phyloP scores from a whole-genome alignment of 352 stramenopile species.

The Pythium brassicae region DNA sequence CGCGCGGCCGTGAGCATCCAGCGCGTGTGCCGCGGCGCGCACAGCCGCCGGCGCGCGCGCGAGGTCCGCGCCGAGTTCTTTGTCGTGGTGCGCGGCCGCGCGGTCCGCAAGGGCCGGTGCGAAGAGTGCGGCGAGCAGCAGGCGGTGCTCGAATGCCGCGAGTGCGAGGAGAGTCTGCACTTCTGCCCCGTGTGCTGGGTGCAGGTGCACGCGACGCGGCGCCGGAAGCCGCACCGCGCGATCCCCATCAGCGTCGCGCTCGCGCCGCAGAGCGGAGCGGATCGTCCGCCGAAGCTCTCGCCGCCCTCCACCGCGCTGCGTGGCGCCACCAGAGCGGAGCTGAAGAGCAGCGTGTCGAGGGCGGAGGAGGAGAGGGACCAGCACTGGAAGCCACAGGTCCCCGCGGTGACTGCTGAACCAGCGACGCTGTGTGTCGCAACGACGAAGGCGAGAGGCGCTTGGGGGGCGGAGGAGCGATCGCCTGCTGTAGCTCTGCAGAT shows the following conservation, averaged over 20 bases:
- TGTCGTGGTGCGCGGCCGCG: slow-evolving; percentile 60
- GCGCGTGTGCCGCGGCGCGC: slow-evolving; percentile 36
- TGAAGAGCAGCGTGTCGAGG: too few relatives aligned
- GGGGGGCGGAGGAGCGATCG: too few relatives aligned
- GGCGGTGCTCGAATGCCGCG: slow-evolving; percentile 58
- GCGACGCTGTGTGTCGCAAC: too few relatives aligned
- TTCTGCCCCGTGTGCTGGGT: slow-evolving; percentile 78
- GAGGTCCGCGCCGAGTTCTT: slow-evolving; percentile 59
- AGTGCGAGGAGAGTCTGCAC: slow-evolving; percentile 65
- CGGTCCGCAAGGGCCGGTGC: slow-evolving; percentile 62
- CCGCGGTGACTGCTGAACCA: too few relatives aligned
- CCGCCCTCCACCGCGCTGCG: not conserved
- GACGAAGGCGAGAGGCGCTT: too few relatives aligned
- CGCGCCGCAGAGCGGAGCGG: not conserved
- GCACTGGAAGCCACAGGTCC: too few relatives aligned
- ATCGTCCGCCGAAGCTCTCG: not conserved
- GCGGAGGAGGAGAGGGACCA: too few relatives aligned
- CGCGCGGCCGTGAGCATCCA: slow-evolving; percentile 42
- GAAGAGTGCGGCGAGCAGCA: slow-evolving; percentile 67
- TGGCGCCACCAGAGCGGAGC: too few relatives aligned
- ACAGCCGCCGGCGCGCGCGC: slow-evolving; percentile 30
- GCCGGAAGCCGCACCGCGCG: slow-evolving; percentile 49
- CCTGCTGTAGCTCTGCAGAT: too few relatives aligned
- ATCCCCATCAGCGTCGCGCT: slow-evolving; percentile 42
- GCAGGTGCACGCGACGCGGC: slow-evolving; percentile 55